These are phyloP conservation scores for Fusarium liriodendri DNA, from an alignment of 2,329 filamentous ascomycete genomes.

Conservation along the genomic window DNA sequence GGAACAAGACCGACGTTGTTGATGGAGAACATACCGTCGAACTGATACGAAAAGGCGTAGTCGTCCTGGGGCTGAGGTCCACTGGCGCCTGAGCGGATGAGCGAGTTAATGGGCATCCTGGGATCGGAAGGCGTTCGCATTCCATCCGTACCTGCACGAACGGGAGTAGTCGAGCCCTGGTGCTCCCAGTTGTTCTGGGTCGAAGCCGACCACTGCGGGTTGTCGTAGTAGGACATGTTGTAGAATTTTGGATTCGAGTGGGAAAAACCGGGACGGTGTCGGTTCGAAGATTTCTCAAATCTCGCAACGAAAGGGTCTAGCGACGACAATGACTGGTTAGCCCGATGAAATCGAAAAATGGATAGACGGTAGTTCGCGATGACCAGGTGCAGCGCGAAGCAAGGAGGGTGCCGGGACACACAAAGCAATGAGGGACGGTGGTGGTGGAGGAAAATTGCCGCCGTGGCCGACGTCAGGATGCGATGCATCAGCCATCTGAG, in stretches of 20 bases:
- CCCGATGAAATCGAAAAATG: slow-evolving; percentile 15
- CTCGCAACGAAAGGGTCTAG: slow-evolving; percentile 30
- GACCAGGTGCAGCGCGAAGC: slow-evolving; percentile 24
- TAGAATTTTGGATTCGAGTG: slow-evolving; percentile 22
- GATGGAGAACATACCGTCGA: slow-evolving; percentile 78
- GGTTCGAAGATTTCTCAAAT: slow-evolving; percentile 19
- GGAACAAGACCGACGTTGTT: not conserved
- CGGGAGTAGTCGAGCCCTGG: slow-evolving; percentile 55
- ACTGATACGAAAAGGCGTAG: slow-evolving; percentile 85
- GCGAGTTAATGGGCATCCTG: slow-evolving; percentile 20
- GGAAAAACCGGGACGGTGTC: slow-evolving; percentile 31
- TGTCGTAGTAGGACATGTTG: slow-evolving; percentile 60
- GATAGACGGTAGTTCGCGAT: slow-evolving; percentile 25
- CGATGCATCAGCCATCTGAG: slow-evolving; percentile 39
- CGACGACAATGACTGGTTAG: slow-evolving; percentile 23
- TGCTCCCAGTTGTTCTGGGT: slow-evolving; percentile 59
- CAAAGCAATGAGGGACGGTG: slow-evolving; percentile 15
- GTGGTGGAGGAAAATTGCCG: slow-evolving; percentile 37
- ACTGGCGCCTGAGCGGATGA: slow-evolving; percentile 69
- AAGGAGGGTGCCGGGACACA: slow-evolving; percentile 21
- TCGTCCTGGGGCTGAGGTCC: slow-evolving; percentile 82
- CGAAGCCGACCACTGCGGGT: slow-evolving; percentile 53
- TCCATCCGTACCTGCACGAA: slow-evolving; percentile 51
- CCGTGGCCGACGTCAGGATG: slow-evolving; percentile 38
- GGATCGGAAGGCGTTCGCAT: not conserved